Evolutionary conservation across 23 red algal species (phyloP).

Genomic region (Gracilaria gracilis): DNA sequence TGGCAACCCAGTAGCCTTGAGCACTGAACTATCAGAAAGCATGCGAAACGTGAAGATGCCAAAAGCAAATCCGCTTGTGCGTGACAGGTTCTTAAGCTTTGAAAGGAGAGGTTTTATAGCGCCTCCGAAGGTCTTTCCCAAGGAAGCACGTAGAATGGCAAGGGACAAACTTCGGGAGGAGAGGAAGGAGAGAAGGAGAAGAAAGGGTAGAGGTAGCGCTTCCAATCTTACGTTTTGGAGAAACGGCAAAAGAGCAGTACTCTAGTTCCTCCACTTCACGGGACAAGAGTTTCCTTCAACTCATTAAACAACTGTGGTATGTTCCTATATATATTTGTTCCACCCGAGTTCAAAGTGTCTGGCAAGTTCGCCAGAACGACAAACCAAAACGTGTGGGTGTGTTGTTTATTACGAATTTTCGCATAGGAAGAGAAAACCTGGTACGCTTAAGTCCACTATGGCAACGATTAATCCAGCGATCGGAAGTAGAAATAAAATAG

Average conservation of each 20-base stretch:
- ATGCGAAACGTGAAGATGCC: slow-evolving; percentile 68
- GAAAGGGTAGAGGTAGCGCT: slow-evolving; percentile 43
- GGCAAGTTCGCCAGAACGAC: no score
- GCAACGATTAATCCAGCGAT: no score
- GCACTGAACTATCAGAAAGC: slow-evolving; percentile 58
- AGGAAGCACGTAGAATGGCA: slow-evolving; percentile 49
- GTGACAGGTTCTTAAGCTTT: slow-evolving; percentile 66
- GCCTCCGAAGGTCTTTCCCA: slow-evolving; percentile 66
- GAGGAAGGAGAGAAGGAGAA: slow-evolving; percentile 41
- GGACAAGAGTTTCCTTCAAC: no score
- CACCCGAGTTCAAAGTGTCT: no score
- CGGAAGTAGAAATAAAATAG: no score
- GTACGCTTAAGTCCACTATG: no score
- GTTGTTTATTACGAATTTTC: no score
- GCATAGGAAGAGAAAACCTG: no score
- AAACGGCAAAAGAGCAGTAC: slow-evolving; percentile 44
- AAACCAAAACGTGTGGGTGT: no score
- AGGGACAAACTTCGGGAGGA: slow-evolving; percentile 59
- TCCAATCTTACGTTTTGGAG: slow-evolving; percentile 74
- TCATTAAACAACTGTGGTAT: no score
- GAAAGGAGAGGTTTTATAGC: slow-evolving; percentile 64
- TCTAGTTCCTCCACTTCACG: no score
- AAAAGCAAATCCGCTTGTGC: slow-evolving; percentile 48
- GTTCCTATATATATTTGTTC: no score
- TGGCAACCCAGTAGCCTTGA: slow-evolving; percentile 35